Evolutionary conservation across 2,329 filamentous ascomycete species (phyloP).

Genomic region (Dothidotthia symphoricarpi): DNA sequence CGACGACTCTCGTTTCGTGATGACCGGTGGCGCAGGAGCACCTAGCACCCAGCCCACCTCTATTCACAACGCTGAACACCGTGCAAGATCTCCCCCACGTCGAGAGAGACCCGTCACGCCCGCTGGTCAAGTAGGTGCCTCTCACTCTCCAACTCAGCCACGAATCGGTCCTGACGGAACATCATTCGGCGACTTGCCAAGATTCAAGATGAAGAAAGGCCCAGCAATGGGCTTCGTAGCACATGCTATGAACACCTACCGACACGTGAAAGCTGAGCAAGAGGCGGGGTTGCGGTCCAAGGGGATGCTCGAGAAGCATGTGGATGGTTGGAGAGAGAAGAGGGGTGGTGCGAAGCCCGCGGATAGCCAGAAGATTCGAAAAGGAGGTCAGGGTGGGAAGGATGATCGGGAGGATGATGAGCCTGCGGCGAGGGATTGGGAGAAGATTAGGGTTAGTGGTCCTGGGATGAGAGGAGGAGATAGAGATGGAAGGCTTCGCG

Average conservation of each 20-base stretch:
- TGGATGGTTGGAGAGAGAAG: conserved; percentile 10
- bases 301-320: conserved; percentile 13
- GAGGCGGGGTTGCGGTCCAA: conserved; percentile 14
- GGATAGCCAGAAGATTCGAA: too few relatives aligned
- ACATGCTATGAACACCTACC: conserved; percentile 20
- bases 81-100: too few relatives aligned
- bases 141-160: conserved; percentile 2
- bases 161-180: conserved; percentile 17
- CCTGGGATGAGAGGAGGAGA: too few relatives aligned
- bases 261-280: conserved; percentile 23
- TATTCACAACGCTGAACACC: too few relatives aligned
- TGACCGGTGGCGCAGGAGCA: too few relatives aligned
- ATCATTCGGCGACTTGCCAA: conserved; percentile 17
- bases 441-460: neutral
- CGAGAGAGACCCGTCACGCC: too few relatives aligned
- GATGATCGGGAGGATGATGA: too few relatives aligned
- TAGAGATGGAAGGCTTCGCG: too few relatives aligned
- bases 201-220: conserved; percentile 13
- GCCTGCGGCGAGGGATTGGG: too few relatives aligned
- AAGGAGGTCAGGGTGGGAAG: too few relatives aligned
- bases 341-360: neutral
- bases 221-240: conserved; percentile 18
- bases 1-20: too few relatives aligned
- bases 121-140: neutral
- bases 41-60: neutral